A percentile compares a stretch with the other conserved stretches of the same genome.
Evolutionary conservation across 208 protist species (phyloP).

Genomic region (Acanthamoeba quina): DNA sequence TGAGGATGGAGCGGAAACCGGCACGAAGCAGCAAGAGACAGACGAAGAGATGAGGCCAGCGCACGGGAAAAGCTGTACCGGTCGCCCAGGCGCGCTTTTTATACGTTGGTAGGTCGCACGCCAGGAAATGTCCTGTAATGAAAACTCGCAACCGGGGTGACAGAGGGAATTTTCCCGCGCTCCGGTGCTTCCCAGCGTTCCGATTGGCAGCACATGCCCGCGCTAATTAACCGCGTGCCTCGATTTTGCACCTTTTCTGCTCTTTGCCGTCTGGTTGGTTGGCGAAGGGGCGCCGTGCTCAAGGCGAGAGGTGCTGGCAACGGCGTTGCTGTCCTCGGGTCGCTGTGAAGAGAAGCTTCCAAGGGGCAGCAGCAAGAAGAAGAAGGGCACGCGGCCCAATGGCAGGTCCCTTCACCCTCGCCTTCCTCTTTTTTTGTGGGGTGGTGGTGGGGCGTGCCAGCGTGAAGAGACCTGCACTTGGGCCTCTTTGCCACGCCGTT

Average conservation of each 20-base stretch:
- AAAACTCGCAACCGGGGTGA: not conserved
- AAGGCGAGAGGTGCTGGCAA: no score
- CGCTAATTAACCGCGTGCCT: not conserved
- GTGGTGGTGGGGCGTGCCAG: not conserved
- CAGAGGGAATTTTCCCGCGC: not conserved
- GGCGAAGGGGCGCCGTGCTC: no score
- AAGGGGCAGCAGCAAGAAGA: no score
- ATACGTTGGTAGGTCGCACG: conserved; percentile 4
- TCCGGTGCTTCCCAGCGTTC: not conserved
- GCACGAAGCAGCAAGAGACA: not conserved
- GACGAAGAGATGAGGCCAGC: not conserved
- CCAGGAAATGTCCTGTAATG: no score
- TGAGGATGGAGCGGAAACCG: not conserved
- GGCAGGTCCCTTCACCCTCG: not conserved
- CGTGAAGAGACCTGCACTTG: not conserved
- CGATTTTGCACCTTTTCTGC: no score
- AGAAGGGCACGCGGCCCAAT: not conserved
- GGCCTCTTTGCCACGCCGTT: not conserved
- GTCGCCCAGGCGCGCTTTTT: not conserved
- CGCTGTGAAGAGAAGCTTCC: no score
- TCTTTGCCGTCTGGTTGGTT: no score
- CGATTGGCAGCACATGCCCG: not conserved
- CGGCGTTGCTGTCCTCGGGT: no score
- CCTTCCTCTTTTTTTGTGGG: not conserved
- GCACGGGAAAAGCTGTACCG: no score